phyloP scores from a whole-genome alignment of 768 basidiomycete genomes.

The Coprinopsis sp. region DNA sequence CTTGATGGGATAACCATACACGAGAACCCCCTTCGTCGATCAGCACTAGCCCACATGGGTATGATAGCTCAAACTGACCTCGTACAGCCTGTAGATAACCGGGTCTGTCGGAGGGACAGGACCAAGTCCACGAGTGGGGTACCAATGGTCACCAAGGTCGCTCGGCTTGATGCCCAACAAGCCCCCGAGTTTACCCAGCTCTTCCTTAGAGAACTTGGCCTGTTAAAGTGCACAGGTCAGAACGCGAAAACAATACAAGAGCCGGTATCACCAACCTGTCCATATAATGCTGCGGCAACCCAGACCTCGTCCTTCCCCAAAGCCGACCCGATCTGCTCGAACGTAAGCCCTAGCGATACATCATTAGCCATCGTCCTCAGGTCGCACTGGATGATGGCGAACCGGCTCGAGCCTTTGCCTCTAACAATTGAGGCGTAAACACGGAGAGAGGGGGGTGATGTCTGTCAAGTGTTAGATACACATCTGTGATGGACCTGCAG shows the following conservation, averaged over 20 bases:
- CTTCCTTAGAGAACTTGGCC: constrained; percentile 65
- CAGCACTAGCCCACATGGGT: neutral
- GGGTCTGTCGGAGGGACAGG: constrained; percentile 74
- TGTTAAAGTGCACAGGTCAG: constrained; percentile 20
- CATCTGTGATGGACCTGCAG: neutral
- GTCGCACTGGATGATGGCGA: neutral
- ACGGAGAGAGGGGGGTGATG: constrained; percentile 52
- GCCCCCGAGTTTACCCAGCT: constrained; percentile 48
- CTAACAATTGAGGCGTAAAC: constrained; percentile 46
- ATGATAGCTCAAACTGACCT: constrained; percentile 42
- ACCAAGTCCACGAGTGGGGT: constrained; percentile 67
- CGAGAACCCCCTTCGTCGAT: constrained; percentile 51
- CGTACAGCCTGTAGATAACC: constrained; percentile 76
- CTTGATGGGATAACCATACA: constrained; percentile 80
- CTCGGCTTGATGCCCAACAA: constrained; percentile 44
- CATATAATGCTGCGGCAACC: constrained; percentile 80
- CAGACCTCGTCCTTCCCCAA: constrained; percentile 76
- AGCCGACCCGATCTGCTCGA: constrained; percentile 60
- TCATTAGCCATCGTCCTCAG: neutral
- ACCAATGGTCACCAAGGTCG: constrained; percentile 60
- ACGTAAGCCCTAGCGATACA: constrained; percentile 49
- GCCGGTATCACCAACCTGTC: constrained; percentile 52
- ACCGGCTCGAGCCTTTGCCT: constrained; percentile 68
- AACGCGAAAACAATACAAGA: neutral
- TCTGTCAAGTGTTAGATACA: constrained; percentile 35